Evolutionary conservation across 805 yeast genomes (phyloP).

Genomic region (Candida hungchunana): DNA sequence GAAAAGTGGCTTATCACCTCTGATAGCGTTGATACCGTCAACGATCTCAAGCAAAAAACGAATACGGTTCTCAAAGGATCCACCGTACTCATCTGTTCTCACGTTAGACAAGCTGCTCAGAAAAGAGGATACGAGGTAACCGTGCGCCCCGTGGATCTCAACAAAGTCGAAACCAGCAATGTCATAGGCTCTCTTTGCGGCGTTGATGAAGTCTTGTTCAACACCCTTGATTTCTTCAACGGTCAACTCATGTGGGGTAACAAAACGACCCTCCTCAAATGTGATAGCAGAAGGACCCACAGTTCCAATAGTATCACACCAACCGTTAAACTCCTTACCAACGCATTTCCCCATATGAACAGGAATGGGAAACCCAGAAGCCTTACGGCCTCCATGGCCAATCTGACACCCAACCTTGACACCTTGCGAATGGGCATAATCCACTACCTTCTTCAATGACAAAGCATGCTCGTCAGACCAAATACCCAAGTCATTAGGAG

Average conservation of each 20-base stretch:
- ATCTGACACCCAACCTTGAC: slow-evolving; percentile 48
- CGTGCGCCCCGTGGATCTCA: slow-evolving; percentile 42
- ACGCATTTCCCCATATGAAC: slow-evolving; percentile 30
- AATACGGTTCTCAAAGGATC: slow-evolving; percentile 53
- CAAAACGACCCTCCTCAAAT: slow-evolving; percentile 19
- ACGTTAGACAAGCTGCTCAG: slow-evolving; percentile 38
- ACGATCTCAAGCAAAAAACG: slow-evolving; percentile 46
- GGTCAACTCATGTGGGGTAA: slow-evolving; percentile 40
- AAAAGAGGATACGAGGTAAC: slow-evolving; percentile 50
- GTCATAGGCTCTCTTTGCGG: slow-evolving; percentile 46
- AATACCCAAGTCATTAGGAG: slow-evolving; percentile 46
- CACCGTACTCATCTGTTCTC: slow-evolving; percentile 63
- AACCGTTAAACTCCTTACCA: slow-evolving; percentile 35
- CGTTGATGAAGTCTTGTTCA: slow-evolving; percentile 38
- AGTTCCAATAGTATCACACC: slow-evolving; percentile 34
- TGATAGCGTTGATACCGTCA: slow-evolving; percentile 47
- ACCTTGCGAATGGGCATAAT: slow-evolving; percentile 42
- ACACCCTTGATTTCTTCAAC: slow-evolving; percentile 36
- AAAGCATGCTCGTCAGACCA: slow-evolving; percentile 47
- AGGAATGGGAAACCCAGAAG: slow-evolving; percentile 31
- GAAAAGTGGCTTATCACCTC: slow-evolving; percentile 44
- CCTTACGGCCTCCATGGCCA: slow-evolving; percentile 53
- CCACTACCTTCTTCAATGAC: slow-evolving; percentile 36
- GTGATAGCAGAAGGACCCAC: slow-evolving; percentile 44
- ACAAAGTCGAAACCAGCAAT: slow-evolving; percentile 28